A percentile compares a stretch with the other conserved stretches of the same genome.
Conservation (phyloP, 208 protist genomes). For the Zelonia costaricensis region DNA sequence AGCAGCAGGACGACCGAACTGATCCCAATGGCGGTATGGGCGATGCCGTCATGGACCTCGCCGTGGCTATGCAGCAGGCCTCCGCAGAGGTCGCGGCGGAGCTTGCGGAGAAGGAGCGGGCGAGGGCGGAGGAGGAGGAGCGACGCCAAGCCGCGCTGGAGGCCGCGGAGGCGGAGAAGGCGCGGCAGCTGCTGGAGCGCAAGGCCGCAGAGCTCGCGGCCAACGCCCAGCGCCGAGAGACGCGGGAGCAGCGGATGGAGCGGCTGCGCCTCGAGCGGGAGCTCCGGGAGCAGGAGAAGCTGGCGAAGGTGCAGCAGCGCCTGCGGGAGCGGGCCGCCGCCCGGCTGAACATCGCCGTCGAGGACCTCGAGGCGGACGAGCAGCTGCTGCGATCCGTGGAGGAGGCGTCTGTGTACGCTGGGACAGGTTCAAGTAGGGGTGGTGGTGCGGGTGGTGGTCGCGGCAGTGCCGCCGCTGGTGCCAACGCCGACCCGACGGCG, state of each 20-base stretch:
- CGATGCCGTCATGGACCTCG: constrained; percentile 62
- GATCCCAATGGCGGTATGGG: constrained; percentile 38
- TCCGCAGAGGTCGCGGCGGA: constrained; percentile 53
- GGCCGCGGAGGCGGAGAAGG: constrained; percentile 55
- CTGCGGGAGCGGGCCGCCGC: constrained; percentile 58
- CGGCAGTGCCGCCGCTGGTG: background rate
- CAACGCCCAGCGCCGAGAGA: constrained; percentile 44
- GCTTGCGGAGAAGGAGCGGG: constrained; percentile 47
- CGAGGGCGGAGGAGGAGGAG: constrained; percentile 56
- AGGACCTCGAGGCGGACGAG: constrained; percentile 73
- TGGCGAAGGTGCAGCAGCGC: constrained; percentile 56
- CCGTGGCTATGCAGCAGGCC: constrained; percentile 63
- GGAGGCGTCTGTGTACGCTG: constrained; percentile 10
- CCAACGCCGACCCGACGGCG: background rate
- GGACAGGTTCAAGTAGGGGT: no score
- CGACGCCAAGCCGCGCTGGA: constrained; percentile 64
- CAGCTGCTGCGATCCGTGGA: constrained; percentile 58
- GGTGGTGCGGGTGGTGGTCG: background rate
- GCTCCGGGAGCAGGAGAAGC: constrained; percentile 64
- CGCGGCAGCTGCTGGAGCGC: constrained; percentile 61
- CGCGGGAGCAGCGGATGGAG: constrained; percentile 72
- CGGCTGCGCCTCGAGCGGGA: constrained; percentile 72
- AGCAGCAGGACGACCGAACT: constrained; percentile 40
- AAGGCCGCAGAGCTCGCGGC: constrained; percentile 41
- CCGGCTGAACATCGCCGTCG: constrained; percentile 63